Evolutionary conservation across 176 grass and related monocot species (phyloP).

Genomic region (Avena eriantha): DNA sequence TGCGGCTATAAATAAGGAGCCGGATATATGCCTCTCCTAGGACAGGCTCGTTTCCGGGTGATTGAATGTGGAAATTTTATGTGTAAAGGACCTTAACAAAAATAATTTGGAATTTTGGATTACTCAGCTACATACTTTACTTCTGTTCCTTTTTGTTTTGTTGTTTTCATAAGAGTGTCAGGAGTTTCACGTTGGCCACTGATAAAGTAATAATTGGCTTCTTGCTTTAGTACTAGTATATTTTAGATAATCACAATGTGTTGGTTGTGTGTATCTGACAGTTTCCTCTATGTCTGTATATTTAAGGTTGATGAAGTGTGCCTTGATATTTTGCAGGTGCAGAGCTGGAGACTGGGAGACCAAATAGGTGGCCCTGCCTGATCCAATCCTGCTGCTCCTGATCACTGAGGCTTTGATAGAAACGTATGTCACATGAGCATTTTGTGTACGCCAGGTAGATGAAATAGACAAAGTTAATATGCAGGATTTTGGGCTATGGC

Average conservation of each 20-base stretch:
- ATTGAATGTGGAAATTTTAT: background rate
- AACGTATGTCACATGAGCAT: conserved; percentile 2
- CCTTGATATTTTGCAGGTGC: background rate
- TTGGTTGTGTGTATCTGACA: background rate
- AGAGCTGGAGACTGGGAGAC: conserved; percentile 18
- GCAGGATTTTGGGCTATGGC: conserved; percentile 44
- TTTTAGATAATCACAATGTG: background rate
- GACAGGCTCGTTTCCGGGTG: too few species aligned
- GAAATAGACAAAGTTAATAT: conserved; percentile 36
- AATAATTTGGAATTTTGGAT: background rate
- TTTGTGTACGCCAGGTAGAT: conserved; percentile 13
- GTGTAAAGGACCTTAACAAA: background rate
- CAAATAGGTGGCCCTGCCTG: conserved; percentile 5
- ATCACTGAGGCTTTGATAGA: background rate
- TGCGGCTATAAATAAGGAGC: conserved; percentile 8
- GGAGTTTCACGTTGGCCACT: conserved; percentile 16
- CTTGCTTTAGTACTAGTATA: conserved; percentile 12
- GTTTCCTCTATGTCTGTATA: conserved; percentile 6
- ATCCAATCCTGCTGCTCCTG: conserved; percentile 26
- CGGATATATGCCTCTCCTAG: too few species aligned
- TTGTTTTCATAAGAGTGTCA: conserved; percentile 15
- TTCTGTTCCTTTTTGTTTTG: background rate
- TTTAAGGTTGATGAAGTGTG: conserved; percentile 1
- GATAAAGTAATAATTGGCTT: conserved; percentile 24
- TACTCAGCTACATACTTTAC: background rate